Evolutionary conservation across 2,329 filamentous ascomycete genomes (phyloP), one percentile per base, ranked within the genome.

Genomic region (Pyrenophora tritici-repentis): DNA sequence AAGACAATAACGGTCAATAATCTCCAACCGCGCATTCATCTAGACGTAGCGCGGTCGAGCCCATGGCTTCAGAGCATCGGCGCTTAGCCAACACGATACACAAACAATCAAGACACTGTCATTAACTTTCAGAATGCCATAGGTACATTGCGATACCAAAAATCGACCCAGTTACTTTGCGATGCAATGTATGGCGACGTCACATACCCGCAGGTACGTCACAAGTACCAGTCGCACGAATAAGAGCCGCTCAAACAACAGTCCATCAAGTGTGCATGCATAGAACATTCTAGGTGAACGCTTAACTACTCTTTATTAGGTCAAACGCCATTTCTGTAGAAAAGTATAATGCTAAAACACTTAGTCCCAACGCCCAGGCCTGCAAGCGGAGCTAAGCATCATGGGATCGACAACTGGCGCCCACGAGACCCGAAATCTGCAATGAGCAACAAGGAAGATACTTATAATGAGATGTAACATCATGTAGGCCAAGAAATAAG

Each of bases 361-460:
- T 14, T 45, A 45, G 34, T 29, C 34, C 12, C 24, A 14, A 20
- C 31, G 34, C 34, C 42, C 24, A 45, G 34, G n/a, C 24, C 22
- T 32, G 10, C 16, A 45, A 24, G 24, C 24, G 34, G 37, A 38
- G 34, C 42, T 45, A 38, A 46, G 35, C 26, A 46, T 29, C 43
- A 46, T 35, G 43, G 32, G 43, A 46, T 38, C 42, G 24, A 31
- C 26, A n/a, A 20, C 34, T 36, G 37, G 34, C 34, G 42, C 17
- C 37, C 42, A 45, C 42, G 42, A 45, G 42, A 45, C 42, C 43
- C 32, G 39, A 39, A 46, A 29, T 29, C 8, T 29, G 9, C 26
- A 24, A 46, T 38, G 24, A 24, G 17, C 26, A 26, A 24, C 32
- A 18, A 39, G 24, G 38, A 13, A 35, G 22, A 33, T 10, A 46